A percentile compares a stretch with the other conserved stretches of the same genome.
Conservation (phyloP, 148 eudicot species). For the Polygonum maritimum region DNA sequence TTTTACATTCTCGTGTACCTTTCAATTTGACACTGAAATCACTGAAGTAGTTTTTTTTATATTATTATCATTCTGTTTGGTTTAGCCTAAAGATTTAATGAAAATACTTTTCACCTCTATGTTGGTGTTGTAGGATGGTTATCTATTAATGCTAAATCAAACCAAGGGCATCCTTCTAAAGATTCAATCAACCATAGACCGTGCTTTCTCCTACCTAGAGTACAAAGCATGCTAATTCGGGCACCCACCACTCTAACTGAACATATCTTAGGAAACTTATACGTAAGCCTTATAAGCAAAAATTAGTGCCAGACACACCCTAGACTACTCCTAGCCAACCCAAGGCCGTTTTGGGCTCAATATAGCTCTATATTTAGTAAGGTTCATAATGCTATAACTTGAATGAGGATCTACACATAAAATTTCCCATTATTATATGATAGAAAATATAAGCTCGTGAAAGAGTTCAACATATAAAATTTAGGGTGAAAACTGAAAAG, state of each 20-base stretch:
- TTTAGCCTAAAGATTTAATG: not conserved
- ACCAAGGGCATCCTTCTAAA: not conserved
- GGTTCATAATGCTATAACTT: not conserved
- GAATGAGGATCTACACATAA: not conserved
- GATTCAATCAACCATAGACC: not conserved
- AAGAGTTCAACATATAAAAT: not conserved
- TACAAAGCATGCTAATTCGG: not conserved
- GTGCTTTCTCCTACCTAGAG: not conserved
- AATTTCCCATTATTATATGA: not conserved
- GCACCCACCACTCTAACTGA: not conserved
- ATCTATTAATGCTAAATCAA: not conserved
- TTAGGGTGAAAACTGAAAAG: not conserved
- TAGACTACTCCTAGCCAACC: not conserved
- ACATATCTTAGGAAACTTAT: not conserved
- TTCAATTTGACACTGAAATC: not conserved
- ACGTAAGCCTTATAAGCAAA: not conserved
- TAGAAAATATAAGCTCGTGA: not conserved
- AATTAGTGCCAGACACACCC: not conserved
- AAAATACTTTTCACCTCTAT: not conserved
- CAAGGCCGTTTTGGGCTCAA: not conserved
- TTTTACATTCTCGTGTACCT: not conserved
- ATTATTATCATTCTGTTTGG: not conserved
- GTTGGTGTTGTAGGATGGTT: not conserved
- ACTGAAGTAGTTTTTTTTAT: not conserved
- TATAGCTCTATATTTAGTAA: not conserved